These are phyloP conservation scores for Medicago arabica DNA, from an alignment of 306 rosid genomes.

Conservation along the genomic window DNA sequence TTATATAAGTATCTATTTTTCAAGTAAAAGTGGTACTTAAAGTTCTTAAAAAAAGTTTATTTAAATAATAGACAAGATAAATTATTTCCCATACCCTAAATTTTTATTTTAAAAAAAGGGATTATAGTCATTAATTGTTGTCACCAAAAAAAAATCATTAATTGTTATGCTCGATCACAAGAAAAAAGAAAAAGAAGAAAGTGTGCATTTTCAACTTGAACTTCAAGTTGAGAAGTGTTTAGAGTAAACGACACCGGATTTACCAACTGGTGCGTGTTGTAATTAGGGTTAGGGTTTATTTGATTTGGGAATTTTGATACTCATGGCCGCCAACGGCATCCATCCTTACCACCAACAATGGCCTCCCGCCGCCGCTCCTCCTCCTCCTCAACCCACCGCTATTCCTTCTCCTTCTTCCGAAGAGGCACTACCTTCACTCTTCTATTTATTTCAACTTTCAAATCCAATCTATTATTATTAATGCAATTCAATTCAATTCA, in stretches of 20 bases:
- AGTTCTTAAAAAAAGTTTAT: too few relatives aligned
- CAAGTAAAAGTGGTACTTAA: too few relatives aligned
- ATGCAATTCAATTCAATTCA: not conserved
- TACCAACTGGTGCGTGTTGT: not conserved
- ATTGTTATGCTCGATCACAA: too few relatives aligned
- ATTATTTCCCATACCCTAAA: too few relatives aligned
- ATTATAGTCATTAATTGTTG: too few relatives aligned
- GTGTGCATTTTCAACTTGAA: not conserved
- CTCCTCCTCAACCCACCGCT: constrained; percentile 50
- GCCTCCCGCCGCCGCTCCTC: constrained; percentile 74
- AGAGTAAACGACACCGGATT: not conserved
- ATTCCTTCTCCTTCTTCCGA: constrained; percentile 58
- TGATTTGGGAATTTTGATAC: not conserved
- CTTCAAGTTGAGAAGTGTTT: not conserved
- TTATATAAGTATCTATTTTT: too few relatives aligned
- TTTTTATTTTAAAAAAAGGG: too few relatives aligned
- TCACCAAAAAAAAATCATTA: too few relatives aligned
- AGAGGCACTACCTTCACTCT: constrained; percentile 61
- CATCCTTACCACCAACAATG: constrained; percentile 97
- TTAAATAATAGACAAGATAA: too few relatives aligned
- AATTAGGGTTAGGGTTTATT: constrained; percentile 28
- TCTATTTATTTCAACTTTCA: not conserved
- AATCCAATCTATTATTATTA: not conserved
- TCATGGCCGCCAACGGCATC: constrained; percentile 91
- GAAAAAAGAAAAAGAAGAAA: too few relatives aligned